phyloP scores from a whole-genome alignment of 306 rosid species.

The Senna tora region DNA sequence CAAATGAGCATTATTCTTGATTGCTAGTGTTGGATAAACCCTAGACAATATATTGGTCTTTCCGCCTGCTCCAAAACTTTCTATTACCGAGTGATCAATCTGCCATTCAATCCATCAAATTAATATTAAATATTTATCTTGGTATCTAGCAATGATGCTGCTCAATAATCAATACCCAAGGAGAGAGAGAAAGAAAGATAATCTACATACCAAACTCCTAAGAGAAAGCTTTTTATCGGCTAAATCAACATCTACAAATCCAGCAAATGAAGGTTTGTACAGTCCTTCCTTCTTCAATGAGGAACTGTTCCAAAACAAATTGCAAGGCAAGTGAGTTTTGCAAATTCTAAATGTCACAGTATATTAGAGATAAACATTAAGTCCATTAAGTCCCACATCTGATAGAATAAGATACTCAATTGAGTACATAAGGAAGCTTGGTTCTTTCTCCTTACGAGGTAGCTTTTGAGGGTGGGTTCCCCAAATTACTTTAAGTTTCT shows the following conservation, averaged over 20 bases:
- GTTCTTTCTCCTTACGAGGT: no score
- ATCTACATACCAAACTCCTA: slow-evolving; percentile 66
- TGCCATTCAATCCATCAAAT: slow-evolving; percentile 35
- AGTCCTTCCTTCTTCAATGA: slow-evolving; percentile 44
- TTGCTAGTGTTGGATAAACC: slow-evolving; percentile 77
- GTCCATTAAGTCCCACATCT: no score
- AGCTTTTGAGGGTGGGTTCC: no score
- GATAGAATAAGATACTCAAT: no score
- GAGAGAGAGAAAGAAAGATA: not conserved
- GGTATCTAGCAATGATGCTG: not conserved
- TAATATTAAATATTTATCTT: not conserved
- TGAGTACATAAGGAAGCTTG: no score
- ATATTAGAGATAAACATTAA: no score
- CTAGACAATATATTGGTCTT: slow-evolving; percentile 80
- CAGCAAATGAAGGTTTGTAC: slow-evolving; percentile 82
- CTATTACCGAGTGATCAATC: slow-evolving; percentile 93
- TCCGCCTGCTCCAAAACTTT: slow-evolving; percentile 80
- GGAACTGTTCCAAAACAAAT: slow-evolving; percentile 54
- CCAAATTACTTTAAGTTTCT: no score
- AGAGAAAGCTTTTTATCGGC: slow-evolving; percentile 60
- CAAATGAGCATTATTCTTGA: slow-evolving; percentile 58
- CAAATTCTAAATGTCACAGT: no score
- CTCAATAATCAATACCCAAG: no score
- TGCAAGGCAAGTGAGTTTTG: not conserved
- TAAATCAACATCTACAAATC: slow-evolving; percentile 67